Percentiles rank a stretch among this genome's conserved stretches.
phyloP scores from a whole-genome alignment of 2,329 filamentous ascomycete species.

The Botrytis sinoallii region DNA sequence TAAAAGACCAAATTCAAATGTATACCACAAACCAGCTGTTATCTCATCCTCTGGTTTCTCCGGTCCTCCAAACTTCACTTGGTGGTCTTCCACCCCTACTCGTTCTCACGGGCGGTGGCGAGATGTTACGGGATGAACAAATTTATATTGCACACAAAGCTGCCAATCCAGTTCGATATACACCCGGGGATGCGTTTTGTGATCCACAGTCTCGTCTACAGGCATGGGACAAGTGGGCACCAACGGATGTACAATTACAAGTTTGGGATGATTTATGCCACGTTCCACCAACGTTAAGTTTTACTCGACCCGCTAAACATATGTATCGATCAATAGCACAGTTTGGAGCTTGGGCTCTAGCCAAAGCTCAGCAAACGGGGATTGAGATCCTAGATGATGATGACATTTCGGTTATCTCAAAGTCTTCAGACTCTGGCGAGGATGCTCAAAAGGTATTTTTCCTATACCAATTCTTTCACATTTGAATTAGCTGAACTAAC shows the following conservation, averaged over 20 bases:
- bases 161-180: constrained; percentile 75
- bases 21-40: constrained; percentile 81
- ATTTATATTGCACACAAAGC: constrained; percentile 94
- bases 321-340: constrained; percentile 94
- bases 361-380: constrained; percentile 72
- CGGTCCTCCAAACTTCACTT: constrained; percentile 80
- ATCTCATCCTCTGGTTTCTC: constrained; percentile 84
- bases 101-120: constrained; percentile 82
- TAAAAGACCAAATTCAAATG: constrained; percentile 91
- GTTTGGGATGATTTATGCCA: constrained; percentile 96
- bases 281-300: constrained; percentile 87
- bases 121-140: constrained; percentile 89
- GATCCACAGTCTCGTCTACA: constrained; percentile 51
- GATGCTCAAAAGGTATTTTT: constrained; percentile 33
- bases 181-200: constrained; percentile 62
- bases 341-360: constrained; percentile 88
- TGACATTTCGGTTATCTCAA: constrained; percentile 69
- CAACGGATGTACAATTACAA: constrained; percentile 89
- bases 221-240: constrained; percentile 57
- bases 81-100: constrained; percentile 86
- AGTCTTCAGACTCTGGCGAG: constrained; percentile 44
- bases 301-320: constrained; percentile 91
- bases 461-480: background rate
- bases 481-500: constrained; percentile 9
- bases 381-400: constrained; percentile 84